Evolutionary conservation across 495 filamentous ascomycete species (phyloP), one percentile per base, ranked within the genome.

Genomic region (Penicillium dipodomyicola): DNA sequence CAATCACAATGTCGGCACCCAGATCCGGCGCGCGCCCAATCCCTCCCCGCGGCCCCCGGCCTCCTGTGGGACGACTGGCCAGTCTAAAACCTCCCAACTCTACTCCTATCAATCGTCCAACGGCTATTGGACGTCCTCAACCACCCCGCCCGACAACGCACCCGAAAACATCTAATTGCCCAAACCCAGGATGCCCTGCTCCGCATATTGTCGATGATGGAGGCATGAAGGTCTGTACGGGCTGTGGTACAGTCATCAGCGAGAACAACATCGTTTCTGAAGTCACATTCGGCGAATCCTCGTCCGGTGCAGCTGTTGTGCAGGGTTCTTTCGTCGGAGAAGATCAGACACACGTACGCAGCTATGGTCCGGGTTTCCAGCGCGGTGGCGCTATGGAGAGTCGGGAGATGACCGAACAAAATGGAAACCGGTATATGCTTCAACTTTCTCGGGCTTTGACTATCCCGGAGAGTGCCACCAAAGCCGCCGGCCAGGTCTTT

Each of bases 231-330:
- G 85, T 89, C 45, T 98, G 94, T 76, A 79, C 81, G 30, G 86
- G 80, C 37, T 98, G 94, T 75, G 92, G 92, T 79, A 84, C 83
- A 25, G 83, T 93, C 54, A 80, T 92, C 59, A 83, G 87, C 57
- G 86, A 92, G 62, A 83, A 84, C 57, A 89, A 95, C 60, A 96
- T 97, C 53, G 91, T 97, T 51, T 82, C 90, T 20, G 94, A 98
- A 65, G 82, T 97, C 49, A 85, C 84, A 5, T 98, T 97, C 64
- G 91, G 91, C 48, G 91, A 97, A 72, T 85, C 80, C 39, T 79
- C 86, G 1, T 82, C 82, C 23, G 94, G 94, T 62, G 92, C 90
- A 49, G 91, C 93, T 30, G 81, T 92, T n/a, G 88, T 96, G 10
- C 91, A 96, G 67, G 94, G 94, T 61, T 89, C 83, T 48, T 92